These are phyloP conservation scores for Irpex sp. DNA, from an alignment of 1,284 basidiomycete species.

Conservation along the genomic window DNA sequence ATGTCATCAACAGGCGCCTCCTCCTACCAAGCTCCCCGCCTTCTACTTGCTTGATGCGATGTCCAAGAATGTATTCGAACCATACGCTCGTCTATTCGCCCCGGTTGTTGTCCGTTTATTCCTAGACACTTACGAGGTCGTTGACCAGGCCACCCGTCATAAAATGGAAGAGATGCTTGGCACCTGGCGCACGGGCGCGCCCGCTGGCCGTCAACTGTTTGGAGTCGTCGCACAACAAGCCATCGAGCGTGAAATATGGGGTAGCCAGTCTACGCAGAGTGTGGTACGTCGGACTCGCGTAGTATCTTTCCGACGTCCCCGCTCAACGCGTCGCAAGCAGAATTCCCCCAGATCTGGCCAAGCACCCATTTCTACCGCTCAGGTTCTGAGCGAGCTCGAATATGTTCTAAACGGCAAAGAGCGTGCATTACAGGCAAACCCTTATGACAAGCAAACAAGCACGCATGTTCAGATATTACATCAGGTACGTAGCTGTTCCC, in stretches of 20 bases:
- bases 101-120: slow-evolving; percentile 75
- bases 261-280: slow-evolving; percentile 36
- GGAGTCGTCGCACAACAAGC: slow-evolving; percentile 66
- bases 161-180: slow-evolving; percentile 96
- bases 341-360: slow-evolving; percentile 18
- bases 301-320: neutral
- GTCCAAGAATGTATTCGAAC: slow-evolving; percentile 88
- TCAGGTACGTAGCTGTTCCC: slow-evolving; percentile 48
- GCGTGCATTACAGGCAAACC: slow-evolving; percentile 57
- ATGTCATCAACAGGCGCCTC: slow-evolving; percentile 60
- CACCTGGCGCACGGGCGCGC: slow-evolving; percentile 85
- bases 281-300: slow-evolving; percentile 16
- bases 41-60: slow-evolving; percentile 97
- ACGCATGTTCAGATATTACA: slow-evolving; percentile 67
- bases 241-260: slow-evolving; percentile 78
- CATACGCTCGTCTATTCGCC: slow-evolving; percentile 80
- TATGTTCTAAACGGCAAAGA: slow-evolving; percentile 74
- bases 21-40: slow-evolving; percentile 86
- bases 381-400: slow-evolving; percentile 77
- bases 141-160: slow-evolving; percentile 76
- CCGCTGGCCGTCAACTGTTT: slow-evolving; percentile 78
- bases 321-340: slow-evolving; percentile 9
- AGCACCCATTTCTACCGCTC: slow-evolving; percentile 55
- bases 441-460: slow-evolving; percentile 56
- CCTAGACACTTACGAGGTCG: slow-evolving; percentile 77